Percentiles rank a stretch among this genome's conserved stretches.
These are phyloP conservation scores for Solidago caesia DNA, from an alignment of 129 eudicot genomes.

Conservation along the genomic window DNA sequence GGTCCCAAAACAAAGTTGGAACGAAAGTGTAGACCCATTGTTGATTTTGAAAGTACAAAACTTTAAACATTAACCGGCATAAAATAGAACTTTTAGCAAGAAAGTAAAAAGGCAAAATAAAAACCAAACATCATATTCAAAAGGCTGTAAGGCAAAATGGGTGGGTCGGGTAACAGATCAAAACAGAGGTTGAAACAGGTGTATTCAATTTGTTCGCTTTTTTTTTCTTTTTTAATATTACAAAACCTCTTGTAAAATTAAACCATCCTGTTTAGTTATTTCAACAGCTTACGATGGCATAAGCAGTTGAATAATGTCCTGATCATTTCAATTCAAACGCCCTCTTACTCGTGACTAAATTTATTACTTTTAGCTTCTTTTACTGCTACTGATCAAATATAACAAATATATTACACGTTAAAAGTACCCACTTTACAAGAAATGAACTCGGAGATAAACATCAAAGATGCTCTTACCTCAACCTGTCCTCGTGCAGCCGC, in stretches of 20 bases:
- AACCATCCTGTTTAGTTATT: no score
- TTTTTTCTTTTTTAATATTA: neutral
- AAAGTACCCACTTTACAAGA: neutral
- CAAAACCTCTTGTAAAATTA: no score
- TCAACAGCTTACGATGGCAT: no score
- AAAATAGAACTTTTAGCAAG: neutral
- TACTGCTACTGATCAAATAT: no score
- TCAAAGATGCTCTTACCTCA: slow-evolving; percentile 48
- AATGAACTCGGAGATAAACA: neutral
- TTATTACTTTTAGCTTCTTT: no score
- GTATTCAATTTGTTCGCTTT: neutral
- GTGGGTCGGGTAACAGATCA: neutral
- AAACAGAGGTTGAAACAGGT: neutral
- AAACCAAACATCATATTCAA: neutral
- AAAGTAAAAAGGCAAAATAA: neutral
- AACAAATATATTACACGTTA: no score
- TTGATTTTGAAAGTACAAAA: neutral
- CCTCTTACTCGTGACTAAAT: no score
- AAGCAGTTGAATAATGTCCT: no score
- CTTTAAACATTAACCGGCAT: neutral
- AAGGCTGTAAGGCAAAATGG: neutral
- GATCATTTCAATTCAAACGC: no score
- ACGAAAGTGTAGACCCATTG: neutral
- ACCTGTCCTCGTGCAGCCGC: slow-evolving; percentile 93
- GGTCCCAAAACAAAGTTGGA: neutral